phyloP scores from a whole-genome alignment of 768 basidiomycete genomes.

The Macrolepiota albuminosa region DNA sequence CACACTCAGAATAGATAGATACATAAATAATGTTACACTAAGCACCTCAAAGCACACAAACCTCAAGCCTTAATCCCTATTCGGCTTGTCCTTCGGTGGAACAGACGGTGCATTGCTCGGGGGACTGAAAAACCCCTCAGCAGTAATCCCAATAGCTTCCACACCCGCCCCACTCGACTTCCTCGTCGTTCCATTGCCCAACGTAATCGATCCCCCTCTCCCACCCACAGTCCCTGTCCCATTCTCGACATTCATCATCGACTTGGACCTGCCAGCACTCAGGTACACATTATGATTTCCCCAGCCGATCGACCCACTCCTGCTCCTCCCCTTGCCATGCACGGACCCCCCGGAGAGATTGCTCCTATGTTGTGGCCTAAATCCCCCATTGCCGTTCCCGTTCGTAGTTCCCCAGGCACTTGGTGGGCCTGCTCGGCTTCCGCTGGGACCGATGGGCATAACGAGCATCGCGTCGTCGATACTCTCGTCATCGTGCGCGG shows the following conservation, averaged over 20 bases:
- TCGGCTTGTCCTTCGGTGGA: neutral
- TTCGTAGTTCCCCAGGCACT: constrained; percentile 30
- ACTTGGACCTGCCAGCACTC: constrained; percentile 37
- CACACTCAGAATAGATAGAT: neutral
- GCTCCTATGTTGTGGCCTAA: constrained; percentile 34
- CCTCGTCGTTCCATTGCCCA: constrained; percentile 54
- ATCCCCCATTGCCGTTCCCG: constrained; percentile 6
- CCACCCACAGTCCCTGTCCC: constrained; percentile 25
- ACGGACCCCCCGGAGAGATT: constrained; percentile 28
- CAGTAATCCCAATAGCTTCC: constrained; percentile 71
- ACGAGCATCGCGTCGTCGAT: constrained; percentile 73
- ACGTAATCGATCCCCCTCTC: constrained; percentile 55
- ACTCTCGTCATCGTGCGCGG: constrained; percentile 57
- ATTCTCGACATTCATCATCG: constrained; percentile 65
- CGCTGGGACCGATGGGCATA: constrained; percentile 57
- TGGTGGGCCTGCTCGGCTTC: constrained; percentile 22
- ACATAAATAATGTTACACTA: neutral
- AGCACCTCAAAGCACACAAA: neutral
- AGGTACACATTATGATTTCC: neutral
- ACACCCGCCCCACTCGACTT: constrained; percentile 72
- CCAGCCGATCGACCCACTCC: constrained; percentile 13
- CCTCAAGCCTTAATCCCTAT: neutral
- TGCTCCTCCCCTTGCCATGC: constrained; percentile 26
- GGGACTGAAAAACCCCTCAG: constrained; percentile 71
- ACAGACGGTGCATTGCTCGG: constrained; percentile 24